phyloP scores from a whole-genome alignment of 1,284 basidiomycete species.

The Chiua sp. region DNA sequence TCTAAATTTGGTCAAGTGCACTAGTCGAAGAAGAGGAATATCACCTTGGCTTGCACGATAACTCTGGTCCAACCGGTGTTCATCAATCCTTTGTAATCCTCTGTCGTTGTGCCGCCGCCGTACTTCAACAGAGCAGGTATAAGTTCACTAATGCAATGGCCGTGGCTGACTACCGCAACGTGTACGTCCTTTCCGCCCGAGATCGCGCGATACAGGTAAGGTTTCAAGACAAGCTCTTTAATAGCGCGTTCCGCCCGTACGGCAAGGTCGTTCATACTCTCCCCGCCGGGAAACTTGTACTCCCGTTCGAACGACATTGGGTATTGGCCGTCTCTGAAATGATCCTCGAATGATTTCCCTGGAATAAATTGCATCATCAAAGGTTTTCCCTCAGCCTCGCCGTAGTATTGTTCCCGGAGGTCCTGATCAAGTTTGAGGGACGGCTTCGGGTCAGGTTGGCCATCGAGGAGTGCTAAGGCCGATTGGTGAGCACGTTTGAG shows the following conservation, averaged over 20 bases:
- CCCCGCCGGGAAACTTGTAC: slow-evolving; percentile 73
- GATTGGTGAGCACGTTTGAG: slow-evolving; percentile 79
- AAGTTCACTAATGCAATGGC: slow-evolving; percentile 75
- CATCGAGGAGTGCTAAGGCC: slow-evolving; percentile 62
- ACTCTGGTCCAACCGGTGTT: slow-evolving; percentile 79
- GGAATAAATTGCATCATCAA: slow-evolving; percentile 40
- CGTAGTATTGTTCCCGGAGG: slow-evolving; percentile 75
- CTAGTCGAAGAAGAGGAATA: neutral
- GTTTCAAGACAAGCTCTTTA: slow-evolving; percentile 59
- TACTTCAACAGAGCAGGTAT: slow-evolving; percentile 54
- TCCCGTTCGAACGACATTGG: slow-evolving; percentile 53
- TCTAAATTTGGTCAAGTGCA: slow-evolving; percentile 10
- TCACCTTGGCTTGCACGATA: slow-evolving; percentile 54
- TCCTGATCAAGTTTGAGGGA: slow-evolving; percentile 55
- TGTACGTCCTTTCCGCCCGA: slow-evolving; percentile 50
- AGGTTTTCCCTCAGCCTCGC: slow-evolving; percentile 72
- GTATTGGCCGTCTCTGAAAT: slow-evolving; percentile 56
- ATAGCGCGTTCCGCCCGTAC: slow-evolving; percentile 64
- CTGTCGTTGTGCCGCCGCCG: slow-evolving; percentile 38
- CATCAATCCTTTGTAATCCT: slow-evolving; percentile 56
- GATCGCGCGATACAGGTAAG: slow-evolving; percentile 54
- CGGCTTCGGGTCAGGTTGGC: slow-evolving; percentile 58
- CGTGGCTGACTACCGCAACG: slow-evolving; percentile 82
- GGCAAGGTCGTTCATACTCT: slow-evolving; percentile 76
- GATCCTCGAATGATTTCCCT: slow-evolving; percentile 51